These are phyloP conservation scores for Onygenales sp. DNA, from an alignment of 2,329 filamentous ascomycete species.

Conservation along the genomic window DNA sequence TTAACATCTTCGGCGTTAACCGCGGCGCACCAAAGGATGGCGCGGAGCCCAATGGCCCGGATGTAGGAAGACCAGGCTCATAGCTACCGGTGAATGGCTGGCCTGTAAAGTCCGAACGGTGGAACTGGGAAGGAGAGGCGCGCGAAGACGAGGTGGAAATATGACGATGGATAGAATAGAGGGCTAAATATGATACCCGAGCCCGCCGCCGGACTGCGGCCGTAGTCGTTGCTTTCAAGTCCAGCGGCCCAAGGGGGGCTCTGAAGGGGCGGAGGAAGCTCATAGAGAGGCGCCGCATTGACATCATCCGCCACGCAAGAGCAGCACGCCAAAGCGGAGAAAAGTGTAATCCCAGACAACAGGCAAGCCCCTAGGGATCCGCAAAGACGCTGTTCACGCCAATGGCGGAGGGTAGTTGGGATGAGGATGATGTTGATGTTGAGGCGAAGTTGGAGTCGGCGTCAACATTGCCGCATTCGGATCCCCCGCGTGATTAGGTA, in stretches of 20 bases:
- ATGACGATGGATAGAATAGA: constrained; percentile 20
- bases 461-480: too few species aligned
- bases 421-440: too few species aligned
- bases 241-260: constrained; percentile 24
- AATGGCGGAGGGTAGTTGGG: too few species aligned
- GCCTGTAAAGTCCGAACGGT: constrained; percentile 53
- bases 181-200: constrained; percentile 30
- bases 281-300: background rate
- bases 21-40: constrained; percentile 48
- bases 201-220: constrained; percentile 27
- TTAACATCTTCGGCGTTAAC: constrained; percentile 58
- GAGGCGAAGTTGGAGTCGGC: too few species aligned
- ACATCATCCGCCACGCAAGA: background rate
- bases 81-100: constrained; percentile 55
- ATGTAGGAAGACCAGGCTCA: constrained; percentile 52
- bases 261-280: constrained; percentile 3
- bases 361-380: too few species aligned
- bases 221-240: constrained; percentile 23
- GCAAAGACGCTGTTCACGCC: too few species aligned
- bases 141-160: constrained; percentile 26
- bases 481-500: too few species aligned
- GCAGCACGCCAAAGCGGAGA: too few species aligned
- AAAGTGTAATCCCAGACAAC: too few species aligned
- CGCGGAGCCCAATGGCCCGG: constrained; percentile 53
- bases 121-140: constrained; percentile 41